A percentile compares a stretch with the other conserved stretches of the same genome.
phyloP scores from a whole-genome alignment of 805 yeast species.

The Lachancea sp. region DNA sequence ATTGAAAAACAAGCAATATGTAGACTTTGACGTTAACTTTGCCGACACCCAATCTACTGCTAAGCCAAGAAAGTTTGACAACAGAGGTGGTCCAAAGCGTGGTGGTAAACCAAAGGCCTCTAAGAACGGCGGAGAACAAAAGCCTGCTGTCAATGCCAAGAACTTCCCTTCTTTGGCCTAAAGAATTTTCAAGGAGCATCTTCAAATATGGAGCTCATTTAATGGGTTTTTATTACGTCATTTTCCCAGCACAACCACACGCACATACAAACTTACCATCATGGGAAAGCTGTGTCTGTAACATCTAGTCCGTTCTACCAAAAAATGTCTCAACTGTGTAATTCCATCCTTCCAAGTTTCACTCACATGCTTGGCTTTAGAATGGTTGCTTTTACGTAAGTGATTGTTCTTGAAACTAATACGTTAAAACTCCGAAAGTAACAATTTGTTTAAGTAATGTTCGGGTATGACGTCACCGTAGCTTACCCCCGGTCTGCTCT shows the following conservation, averaged over 20 bases:
- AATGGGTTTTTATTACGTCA: too few relatives aligned
- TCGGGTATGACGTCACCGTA: conserved; percentile 34
- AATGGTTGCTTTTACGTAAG: background rate
- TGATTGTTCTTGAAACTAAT: background rate
- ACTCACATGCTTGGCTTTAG: too few relatives aligned
- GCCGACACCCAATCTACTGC: conserved; percentile 45
- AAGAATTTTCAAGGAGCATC: too few relatives aligned
- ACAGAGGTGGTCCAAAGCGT: conserved; percentile 22
- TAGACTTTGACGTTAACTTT: conserved; percentile 70
- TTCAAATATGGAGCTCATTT: too few relatives aligned
- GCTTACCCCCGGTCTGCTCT: conserved; percentile 23
- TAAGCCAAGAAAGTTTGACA: conserved; percentile 30
- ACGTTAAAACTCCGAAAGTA: background rate
- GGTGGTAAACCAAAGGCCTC: conserved; percentile 32
- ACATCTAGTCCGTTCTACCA: conserved; percentile 2
- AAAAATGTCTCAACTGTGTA: conserved; percentile 1
- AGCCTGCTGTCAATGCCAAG: conserved; percentile 46
- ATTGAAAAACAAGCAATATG: conserved; percentile 71
- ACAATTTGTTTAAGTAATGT: conserved; percentile 13
- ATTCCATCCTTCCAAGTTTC: too few relatives aligned
- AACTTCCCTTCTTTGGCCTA: conserved; percentile 69
- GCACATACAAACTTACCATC: background rate
- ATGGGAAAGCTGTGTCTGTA: conserved; percentile 1
- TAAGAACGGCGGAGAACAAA: conserved; percentile 27
- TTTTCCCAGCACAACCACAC: background rate